phyloP scores from a whole-genome alignment of 192 early-diverging fungal species.

The Allomyces macrogynus region DNA sequence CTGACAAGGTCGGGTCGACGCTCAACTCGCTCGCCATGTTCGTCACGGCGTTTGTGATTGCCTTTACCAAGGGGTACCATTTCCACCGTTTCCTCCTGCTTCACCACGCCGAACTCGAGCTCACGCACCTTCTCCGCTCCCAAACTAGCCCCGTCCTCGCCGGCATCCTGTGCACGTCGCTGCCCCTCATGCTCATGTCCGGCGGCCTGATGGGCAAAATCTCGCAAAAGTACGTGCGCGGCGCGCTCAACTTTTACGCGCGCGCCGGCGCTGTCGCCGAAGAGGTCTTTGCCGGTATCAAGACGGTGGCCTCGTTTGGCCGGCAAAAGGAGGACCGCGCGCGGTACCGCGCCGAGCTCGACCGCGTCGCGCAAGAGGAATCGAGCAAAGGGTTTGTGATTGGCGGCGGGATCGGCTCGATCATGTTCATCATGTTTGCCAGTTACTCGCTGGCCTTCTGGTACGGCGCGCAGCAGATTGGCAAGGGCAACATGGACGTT shows the following conservation, averaged over 20 bases:
- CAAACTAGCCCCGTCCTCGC: too few relatives aligned
- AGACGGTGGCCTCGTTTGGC: conserved; percentile 79
- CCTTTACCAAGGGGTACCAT: conserved; percentile 30
- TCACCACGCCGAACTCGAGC: too few relatives aligned
- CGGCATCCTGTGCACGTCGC: conserved; percentile 43
- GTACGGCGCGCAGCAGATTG: conserved; percentile 49
- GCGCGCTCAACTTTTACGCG: conserved; percentile 52
- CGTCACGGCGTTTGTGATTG: conserved; percentile 49
- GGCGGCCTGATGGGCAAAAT: conserved; percentile 33
- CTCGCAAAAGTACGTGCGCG: conserved; percentile 16
- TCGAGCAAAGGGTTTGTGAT: conserved; percentile 8
- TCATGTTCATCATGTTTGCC: conserved; percentile 54
- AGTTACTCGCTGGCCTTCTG: conserved; percentile 66
- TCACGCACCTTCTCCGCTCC: too few relatives aligned
- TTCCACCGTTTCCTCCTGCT: too few relatives aligned
- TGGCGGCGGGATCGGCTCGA: conserved; percentile 46
- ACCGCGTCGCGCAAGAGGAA: neutral
- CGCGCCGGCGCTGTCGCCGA: conserved; percentile 66
- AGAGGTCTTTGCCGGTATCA: conserved; percentile 62
- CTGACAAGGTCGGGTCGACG: conserved; percentile 61
- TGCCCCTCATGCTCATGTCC: conserved; percentile 44
- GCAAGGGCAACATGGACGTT: conserved; percentile 19
- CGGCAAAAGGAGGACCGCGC: conserved; percentile 35
- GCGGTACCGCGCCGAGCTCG: conserved; percentile 23
- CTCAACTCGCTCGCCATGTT: conserved; percentile 42